Evolutionary conservation across 495 filamentous ascomycete genomes (phyloP).

Genomic region (Aspergillus homomorphus): DNA sequence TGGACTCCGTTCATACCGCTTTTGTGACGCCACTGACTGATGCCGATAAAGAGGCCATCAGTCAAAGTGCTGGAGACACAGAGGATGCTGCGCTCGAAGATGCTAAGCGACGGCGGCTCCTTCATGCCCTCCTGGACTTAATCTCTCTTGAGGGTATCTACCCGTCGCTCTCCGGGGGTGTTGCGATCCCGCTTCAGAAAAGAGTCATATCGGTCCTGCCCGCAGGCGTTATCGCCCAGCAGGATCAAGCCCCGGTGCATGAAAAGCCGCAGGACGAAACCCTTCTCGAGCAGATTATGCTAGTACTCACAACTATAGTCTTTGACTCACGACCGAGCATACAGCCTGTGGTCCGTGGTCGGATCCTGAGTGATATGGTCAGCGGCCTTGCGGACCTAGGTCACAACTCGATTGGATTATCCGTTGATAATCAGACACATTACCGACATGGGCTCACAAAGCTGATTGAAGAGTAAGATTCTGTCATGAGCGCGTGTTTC

Average conservation of each 20-base stretch:
- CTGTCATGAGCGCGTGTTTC: not conserved
- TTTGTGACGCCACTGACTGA: slow-evolving; percentile 30
- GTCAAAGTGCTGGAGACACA: not conserved
- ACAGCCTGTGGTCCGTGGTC: slow-evolving; percentile 40
- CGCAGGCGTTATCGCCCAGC: slow-evolving; percentile 44
- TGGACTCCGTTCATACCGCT: slow-evolving; percentile 36
- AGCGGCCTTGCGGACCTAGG: slow-evolving; percentile 40
- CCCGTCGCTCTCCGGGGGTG: slow-evolving; percentile 50
- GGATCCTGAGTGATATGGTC: slow-evolving; percentile 45
- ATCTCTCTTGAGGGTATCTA: slow-evolving; percentile 56
- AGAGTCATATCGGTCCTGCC: slow-evolving; percentile 51
- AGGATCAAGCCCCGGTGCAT: slow-evolving; percentile 16
- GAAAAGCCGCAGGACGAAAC: slow-evolving; percentile 28
- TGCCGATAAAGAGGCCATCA: not conserved
- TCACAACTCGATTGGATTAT: slow-evolving; percentile 35
- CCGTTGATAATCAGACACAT: slow-evolving; percentile 13
- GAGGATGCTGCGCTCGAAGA: slow-evolving; percentile 38
- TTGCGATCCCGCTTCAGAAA: slow-evolving; percentile 54
- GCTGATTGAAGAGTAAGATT: slow-evolving; percentile 45
- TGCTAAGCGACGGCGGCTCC: slow-evolving; percentile 44
- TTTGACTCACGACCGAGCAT: slow-evolving; percentile 36
- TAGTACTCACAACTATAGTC: slow-evolving; percentile 28
- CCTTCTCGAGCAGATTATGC: slow-evolving; percentile 33
- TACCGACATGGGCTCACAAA: slow-evolving; percentile 31
- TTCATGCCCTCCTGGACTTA: slow-evolving; percentile 51